These are phyloP conservation scores for Phytopythium chamaehyphon DNA, from an alignment of 352 stramenopile genomes.

Conservation along the genomic window DNA sequence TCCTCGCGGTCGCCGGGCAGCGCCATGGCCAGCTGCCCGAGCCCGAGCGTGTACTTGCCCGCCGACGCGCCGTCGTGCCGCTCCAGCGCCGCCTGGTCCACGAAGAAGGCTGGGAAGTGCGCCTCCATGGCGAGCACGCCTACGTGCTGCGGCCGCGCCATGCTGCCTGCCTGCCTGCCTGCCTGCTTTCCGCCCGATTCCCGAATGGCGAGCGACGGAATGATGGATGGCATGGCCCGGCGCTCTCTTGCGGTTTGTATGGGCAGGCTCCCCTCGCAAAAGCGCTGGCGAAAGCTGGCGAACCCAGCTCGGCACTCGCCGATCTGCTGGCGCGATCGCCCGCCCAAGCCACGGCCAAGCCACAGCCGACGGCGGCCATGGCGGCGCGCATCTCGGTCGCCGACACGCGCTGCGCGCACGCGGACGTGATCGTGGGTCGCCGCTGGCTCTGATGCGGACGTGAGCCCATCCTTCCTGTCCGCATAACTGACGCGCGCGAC, in stretches of 20 bases:
- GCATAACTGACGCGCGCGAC: neutral
- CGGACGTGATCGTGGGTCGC: conserved; percentile 17
- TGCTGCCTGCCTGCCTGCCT: neutral
- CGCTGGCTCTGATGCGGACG: neutral
- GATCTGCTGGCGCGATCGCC: neutral
- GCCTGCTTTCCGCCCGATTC: too few relatives aligned
- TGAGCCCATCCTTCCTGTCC: too few relatives aligned
- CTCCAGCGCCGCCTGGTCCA: conserved; percentile 94
- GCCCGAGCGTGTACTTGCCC: conserved; percentile 69
- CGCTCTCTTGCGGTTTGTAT: too few relatives aligned
- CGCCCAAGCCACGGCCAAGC: neutral
- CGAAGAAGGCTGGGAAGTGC: conserved; percentile 94
- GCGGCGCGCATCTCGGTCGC: conserved; percentile 15
- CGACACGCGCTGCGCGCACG: conserved; percentile 22
- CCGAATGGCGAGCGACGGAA: too few relatives aligned
- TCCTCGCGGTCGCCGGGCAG: conserved; percentile 73
- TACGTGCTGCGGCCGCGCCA: conserved; percentile 72
- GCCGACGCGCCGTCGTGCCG: conserved; percentile 77
- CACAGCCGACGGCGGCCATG: neutral
- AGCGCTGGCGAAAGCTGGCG: too few relatives aligned
- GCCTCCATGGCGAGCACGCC: conserved; percentile 97
- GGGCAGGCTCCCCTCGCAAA: too few relatives aligned
- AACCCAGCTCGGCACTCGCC: too few relatives aligned
- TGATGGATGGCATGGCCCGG: too few relatives aligned
- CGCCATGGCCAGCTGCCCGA: conserved; percentile 57